Base-by-base conservation (phyloP, 1,284 basidiomycete species). In the Leccinum solheimii region DNA sequence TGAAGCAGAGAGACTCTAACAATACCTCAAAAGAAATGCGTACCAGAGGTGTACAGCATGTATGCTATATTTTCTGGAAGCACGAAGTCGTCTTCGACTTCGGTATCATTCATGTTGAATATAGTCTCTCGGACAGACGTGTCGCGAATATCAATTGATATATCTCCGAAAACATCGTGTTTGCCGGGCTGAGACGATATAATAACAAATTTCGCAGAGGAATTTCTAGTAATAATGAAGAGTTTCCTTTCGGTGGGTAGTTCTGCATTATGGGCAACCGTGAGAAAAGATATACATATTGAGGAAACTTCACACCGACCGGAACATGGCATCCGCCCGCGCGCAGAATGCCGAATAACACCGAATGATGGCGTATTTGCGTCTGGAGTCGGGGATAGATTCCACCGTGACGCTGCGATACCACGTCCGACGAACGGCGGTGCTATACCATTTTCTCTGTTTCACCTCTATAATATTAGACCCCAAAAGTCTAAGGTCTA, bases 301-400 rank as follows among this genome's bases (percentile, higher is more conserved):
- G 34, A 65, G 71, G 51, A 61, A 80, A 77, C 34, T 36, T 36
- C 36, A 38, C 21, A 69, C 78, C 57, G 55, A 84, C 83, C 27
- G 82, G 81, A 55, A 84, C 83, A 68, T 85, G 85, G 59, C 83
- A 84, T 40, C 78, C 82, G 40, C 83, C 83, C 38, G 82, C 79
- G 54, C 79, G 81, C 61, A 83, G 75, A 38, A 84, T 77, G 9
- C 80, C 83, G 51, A 82, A 75, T 62, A 82, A 75, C 10, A 78
- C 75, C 23, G 79, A 67, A 54, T 84, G 79, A 63, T 82, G 26
- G 26, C 26, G 26, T 26, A 26, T 26, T 26, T 26, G 26, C 26
- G 7, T 26, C 26, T 26, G 26, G 26, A 26, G 26, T 26, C 26
- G 26, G 26, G 26, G 26, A 26, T 26, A 26, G 5, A 26, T 26